These are phyloP conservation scores for Purshia tridentata DNA, from an alignment of 306 rosid species.

Conservation along the genomic window DNA sequence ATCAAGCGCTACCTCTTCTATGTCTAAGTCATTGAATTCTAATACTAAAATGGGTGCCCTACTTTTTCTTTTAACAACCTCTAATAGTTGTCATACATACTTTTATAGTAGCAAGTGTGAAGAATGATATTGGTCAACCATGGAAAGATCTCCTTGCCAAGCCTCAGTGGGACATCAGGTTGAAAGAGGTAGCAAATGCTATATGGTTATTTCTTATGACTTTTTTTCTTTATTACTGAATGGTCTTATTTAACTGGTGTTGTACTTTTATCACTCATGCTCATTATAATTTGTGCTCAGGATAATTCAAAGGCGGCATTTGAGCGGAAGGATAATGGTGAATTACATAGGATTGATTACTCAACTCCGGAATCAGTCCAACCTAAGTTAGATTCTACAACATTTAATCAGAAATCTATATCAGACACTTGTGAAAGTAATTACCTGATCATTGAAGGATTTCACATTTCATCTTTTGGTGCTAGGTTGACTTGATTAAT, in stretches of 20 bases:
- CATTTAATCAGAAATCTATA: constrained; percentile 35
- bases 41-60: neutral
- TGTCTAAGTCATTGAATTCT: neutral
- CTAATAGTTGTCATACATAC: neutral
- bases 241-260: neutral
- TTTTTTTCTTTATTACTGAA: neutral
- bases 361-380: constrained; percentile 3
- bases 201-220: neutral
- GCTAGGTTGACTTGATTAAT: constrained; percentile 19
- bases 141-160: constrained; percentile 18
- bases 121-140: neutral
- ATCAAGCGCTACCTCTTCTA: neutral
- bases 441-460: constrained; percentile 1
- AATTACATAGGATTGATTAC: neutral
- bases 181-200: constrained; percentile 10
- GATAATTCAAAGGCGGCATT: constrained; percentile 11
- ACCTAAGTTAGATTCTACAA: constrained; percentile 9
- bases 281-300: constrained; percentile 2
- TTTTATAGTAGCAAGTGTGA: neutral
- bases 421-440: constrained; percentile 27
- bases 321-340: constrained; percentile 8
- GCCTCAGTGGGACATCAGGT: constrained; percentile 14
- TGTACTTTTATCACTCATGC: neutral
- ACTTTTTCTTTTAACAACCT: neutral
- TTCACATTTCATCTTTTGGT: neutral